phyloP scores from a whole-genome alignment of 2,329 filamentous ascomycete genomes.

The Leptoxyphium fumago region DNA sequence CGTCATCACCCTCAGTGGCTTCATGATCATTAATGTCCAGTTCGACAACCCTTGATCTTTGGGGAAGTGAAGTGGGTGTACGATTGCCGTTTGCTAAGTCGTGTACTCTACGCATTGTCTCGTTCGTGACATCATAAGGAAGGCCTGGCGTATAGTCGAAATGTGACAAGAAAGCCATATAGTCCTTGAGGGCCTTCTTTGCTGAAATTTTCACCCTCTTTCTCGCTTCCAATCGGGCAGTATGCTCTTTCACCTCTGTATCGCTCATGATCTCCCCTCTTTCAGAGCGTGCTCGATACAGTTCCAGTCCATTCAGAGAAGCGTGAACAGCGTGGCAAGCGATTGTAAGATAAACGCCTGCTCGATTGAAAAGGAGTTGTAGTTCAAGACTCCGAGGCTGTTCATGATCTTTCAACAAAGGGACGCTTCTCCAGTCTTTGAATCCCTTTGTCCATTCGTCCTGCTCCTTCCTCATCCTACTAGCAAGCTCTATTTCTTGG shows the following conservation, averaged over 20 bases:
- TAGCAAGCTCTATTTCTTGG: constrained; percentile 39
- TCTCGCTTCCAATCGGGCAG: constrained; percentile 41
- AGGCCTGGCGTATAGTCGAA: constrained; percentile 68
- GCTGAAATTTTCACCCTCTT: constrained; percentile 60
- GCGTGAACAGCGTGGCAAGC: constrained; percentile 50
- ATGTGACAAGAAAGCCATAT: constrained; percentile 53
- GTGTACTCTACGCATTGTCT: constrained; percentile 44
- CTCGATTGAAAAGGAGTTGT: constrained; percentile 65
- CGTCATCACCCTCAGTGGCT: not conserved
- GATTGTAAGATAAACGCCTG: constrained; percentile 54
- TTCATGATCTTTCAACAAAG: constrained; percentile 43
- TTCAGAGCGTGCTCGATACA: constrained; percentile 18
- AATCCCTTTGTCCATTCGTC: constrained; percentile 23
- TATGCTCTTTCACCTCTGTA: constrained; percentile 33
- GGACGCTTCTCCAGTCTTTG: constrained; percentile 34
- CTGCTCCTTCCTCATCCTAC: constrained; percentile 24
- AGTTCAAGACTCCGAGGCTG: constrained; percentile 62
- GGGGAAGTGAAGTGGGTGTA: constrained; percentile 14
- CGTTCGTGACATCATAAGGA: constrained; percentile 43
- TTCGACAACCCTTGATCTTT: constrained; percentile 16
- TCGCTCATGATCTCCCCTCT: constrained; percentile 22
- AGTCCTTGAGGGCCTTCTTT: constrained; percentile 63
- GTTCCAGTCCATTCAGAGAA: constrained; percentile 37
- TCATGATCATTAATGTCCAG: constrained; percentile 11
- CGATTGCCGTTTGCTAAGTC: constrained; percentile 34